Base-by-base conservation (phyloP, 2,329 filamentous ascomycete genomes). In the Colletotrichum cordylinicola region DNA sequence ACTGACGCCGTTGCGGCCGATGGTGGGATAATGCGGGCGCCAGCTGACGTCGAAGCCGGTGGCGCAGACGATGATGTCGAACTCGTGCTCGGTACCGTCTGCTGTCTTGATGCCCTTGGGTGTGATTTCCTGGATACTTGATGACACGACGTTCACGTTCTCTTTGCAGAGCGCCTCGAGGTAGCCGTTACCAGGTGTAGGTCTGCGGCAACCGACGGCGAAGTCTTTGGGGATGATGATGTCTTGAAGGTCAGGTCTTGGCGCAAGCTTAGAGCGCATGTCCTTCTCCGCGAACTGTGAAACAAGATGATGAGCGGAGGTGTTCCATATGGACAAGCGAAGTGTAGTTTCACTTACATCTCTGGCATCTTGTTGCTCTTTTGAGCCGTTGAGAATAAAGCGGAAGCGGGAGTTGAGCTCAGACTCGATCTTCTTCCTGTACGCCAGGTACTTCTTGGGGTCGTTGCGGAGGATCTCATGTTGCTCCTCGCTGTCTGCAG, bases 321-420 rank as follows among this genome's bases (percentile, higher is more conserved):
- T 21, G 10, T 48, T 48, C n/a, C 6, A 48, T 6, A 4, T 2
- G 43, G n/a, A 21, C 6, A 4, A 13, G 43, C 43, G 21, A 52
- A 52, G 10, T 13, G 3, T 33, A n/a, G n/a, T 13, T 13, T 13
- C 10, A 48, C 71, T 58, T 43, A 71, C 71, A 8, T 58, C 64
- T 71, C 67, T 71, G 29, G 87, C 87, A 31, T 83, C 80, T 67
- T 81, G 80, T 2, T 87, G 86, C 81, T 88, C 87, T 67, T 84
- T 72, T 8, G 84, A 86, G n/a, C 86, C 87, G 78, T 88, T 89
- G 77, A 88, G 82, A 78, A 90, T 89, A 80, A 90, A 87, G 61
- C 87, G 88, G 83, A 90, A 91, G 8, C 87, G 84, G 61, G 86
- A 85, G 75, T 90, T 91, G 18, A 91, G 83, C 31, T 87, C 88